Evolutionary conservation across 768 basidiomycete species (phyloP), one percentile per base, ranked within the genome.

Genomic region (Tulasnella calospora): DNA sequence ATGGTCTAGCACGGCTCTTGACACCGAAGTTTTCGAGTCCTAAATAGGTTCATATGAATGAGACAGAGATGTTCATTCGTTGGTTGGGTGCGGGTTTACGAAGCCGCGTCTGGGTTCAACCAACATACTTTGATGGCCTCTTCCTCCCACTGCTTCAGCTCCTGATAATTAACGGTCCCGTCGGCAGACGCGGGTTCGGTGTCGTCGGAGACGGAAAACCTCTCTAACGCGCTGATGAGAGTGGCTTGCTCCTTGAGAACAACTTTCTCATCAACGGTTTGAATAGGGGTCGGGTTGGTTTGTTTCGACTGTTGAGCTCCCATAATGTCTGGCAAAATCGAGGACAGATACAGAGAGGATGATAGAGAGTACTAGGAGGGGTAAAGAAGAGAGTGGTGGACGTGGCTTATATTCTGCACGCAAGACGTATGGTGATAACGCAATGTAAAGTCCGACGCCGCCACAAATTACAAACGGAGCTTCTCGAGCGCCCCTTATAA

Each of bases 1-100:
- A 82, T 94, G 92, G 70, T 89, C 85, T 36, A 95, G 86, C 81
- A 95, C 88, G 44, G 91, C 92, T 76, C 94, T 90, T n/a, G 92
- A 91, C 33, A 95, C 89, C 38, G 61, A 40, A n/a, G 75, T 40
- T 40, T 71, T 78, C 17, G 51, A 77, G 72, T 81, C 80, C 79
- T 80, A 19, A 36, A 36, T 3, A 17, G 30, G 61, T 61, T 46
- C 30, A 35, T 21, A 35, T 6, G 61, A 69, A 17, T 4, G n/a
- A 70, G 30, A 19, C 10, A 23, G 40, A n/a, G 33, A 72, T 77
- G 36, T 30, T 74, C 12, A 76, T 38, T 51, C 30, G 46, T 27
- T 30, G 38, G 79, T 51, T 36, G 21, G 23, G 47, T 51, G 47
- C 23, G 23, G 6, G 33, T 33, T 3, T 7, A 10, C 23, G 57